Base-by-base conservation (phyloP, 78 protist genomes). In the slime mould (Dictyostelium discoideum) region DNA sequence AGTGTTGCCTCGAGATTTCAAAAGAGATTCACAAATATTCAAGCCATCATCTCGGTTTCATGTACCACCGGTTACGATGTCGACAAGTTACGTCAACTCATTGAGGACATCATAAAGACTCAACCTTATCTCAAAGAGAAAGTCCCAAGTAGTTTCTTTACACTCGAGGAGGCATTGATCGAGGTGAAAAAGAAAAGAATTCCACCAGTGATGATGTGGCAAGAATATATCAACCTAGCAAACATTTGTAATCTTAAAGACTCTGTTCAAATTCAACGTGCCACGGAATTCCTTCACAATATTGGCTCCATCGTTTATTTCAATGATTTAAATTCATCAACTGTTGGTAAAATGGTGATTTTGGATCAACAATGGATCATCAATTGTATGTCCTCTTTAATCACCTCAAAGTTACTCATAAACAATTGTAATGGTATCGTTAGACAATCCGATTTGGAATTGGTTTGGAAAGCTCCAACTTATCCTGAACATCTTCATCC, bases 191-290 rank as follows among this genome's bases (percentile, higher is more conserved):
- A 93, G 87, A 93, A 93, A 85, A 74, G 96, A 26, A 87, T 42
- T 10, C 96, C 96, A 16, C 96, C 96, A 10, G 87, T 93, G 1
- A 93, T 93, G 96, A 85, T 60, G 87, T 93, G 92, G 92, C 86
- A 85, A 24, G 96, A 93, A 78, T 93, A 93, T 60, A 77, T 77
- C 11, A 74, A 78, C 11, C 54, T 93, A 42, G 96, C 86, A 10
- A 54, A 72, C 22, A 87, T 86, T 77, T 93, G 96, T 79, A 87
- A 86, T 26, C 87, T 86, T 14, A 85, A 84, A 32, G 96, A 93
- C n/a, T 57, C 87, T 7, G 96, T 87, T 7, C 89, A 93, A 44
- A 40, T 93, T 14, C 96, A 86, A 57, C 80, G 96, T 29, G 96
- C 93, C 2, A 93, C 96, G 0, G 96, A 93, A 22, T 93, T 93